Evolutionary conservation across 2,329 filamentous ascomycete species (phyloP).

Genomic region (Claviceps africana): DNA sequence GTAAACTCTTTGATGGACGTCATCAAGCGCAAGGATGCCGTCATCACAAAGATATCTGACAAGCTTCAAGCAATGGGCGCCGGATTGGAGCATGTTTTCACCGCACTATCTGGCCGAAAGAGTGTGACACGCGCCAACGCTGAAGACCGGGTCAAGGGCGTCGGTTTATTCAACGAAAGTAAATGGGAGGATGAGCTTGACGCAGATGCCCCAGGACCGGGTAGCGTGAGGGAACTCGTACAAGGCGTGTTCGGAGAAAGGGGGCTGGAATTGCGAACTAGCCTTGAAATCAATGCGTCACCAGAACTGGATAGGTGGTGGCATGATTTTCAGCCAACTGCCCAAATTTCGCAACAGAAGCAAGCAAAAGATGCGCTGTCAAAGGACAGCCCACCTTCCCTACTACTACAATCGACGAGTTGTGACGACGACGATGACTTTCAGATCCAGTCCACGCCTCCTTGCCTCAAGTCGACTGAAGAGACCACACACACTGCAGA

Average conservation of each 20-base stretch:
- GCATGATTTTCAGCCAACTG: constrained; percentile 24
- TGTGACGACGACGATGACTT: constrained; percentile 33
- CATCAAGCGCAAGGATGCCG: constrained; percentile 36
- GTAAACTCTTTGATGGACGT: constrained; percentile 27
- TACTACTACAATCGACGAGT: constrained; percentile 6
- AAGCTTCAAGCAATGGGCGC: constrained; percentile 39
- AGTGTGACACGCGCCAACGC: constrained; percentile 30
- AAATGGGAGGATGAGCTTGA: constrained; percentile 23
- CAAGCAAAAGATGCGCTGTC: constrained; percentile 2
- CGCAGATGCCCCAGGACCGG: constrained; percentile 12
- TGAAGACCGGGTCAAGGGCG: constrained; percentile 35
- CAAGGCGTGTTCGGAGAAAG: constrained; percentile 25
- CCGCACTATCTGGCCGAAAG: constrained; percentile 32
- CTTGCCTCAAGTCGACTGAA: constrained; percentile 18
- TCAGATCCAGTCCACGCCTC: constrained; percentile 35
- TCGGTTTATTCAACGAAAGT: constrained; percentile 31
- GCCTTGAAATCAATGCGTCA: constrained; percentile 18
- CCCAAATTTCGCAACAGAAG: constrained; percentile 10
- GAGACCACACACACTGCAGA: constrained; percentile 9
- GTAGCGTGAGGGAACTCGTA: constrained; percentile 24
- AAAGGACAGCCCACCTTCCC: constrained; percentile 4
- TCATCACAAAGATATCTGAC: constrained; percentile 36
- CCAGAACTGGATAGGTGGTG: constrained; percentile 34
- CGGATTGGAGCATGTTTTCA: constrained; percentile 40
- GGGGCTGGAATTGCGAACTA: constrained; percentile 17